Evolutionary conservation across 768 basidiomycete species (phyloP).

Genomic region (Calocybe indica): DNA sequence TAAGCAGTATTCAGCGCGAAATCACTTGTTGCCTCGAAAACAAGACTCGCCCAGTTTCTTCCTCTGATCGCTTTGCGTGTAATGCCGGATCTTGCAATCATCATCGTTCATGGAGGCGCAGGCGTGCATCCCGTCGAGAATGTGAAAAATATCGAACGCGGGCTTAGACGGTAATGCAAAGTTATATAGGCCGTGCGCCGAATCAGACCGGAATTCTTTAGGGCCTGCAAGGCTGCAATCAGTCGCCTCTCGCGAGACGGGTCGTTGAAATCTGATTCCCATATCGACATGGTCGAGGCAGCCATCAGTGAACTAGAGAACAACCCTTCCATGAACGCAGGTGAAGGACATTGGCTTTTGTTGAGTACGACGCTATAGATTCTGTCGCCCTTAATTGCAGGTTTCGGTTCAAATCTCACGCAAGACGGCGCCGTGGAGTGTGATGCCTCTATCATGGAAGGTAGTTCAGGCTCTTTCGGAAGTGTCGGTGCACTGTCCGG

Average conservation of each 20-base stretch:
- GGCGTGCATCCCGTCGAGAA: slow-evolving; percentile 23
- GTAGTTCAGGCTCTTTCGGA: slow-evolving; percentile 42
- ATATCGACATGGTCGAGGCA: slow-evolving; percentile 42
- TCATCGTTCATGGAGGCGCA: slow-evolving; percentile 67
- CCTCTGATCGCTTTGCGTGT: too few relatives aligned
- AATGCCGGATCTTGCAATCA: too few relatives aligned
- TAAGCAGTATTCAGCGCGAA: too few relatives aligned
- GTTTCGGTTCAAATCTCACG: slow-evolving; percentile 76
- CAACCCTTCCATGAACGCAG: slow-evolving; percentile 66
- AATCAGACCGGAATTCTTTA: background rate
- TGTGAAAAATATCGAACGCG: too few relatives aligned
- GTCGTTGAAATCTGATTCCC: slow-evolving; percentile 7
- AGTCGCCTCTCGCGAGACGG: background rate
- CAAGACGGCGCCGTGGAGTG: slow-evolving; percentile 74
- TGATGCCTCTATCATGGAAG: slow-evolving; percentile 72
- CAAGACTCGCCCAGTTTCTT: too few relatives aligned
- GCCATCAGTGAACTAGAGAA: slow-evolving; percentile 62
- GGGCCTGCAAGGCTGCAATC: background rate
- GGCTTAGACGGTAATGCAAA: too few relatives aligned
- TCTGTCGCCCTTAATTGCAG: slow-evolving; percentile 22
- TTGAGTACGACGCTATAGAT: background rate
- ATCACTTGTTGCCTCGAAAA: too few relatives aligned
- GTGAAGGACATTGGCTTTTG: slow-evolving; percentile 22
- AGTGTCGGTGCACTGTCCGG: slow-evolving; percentile 71
- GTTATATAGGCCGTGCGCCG: too few relatives aligned